A percentile compares a stretch with the other conserved stretches of the same genome.
Evolutionary conservation across 2,329 filamentous ascomycete genomes (phyloP).

Genomic region (Helotiales sp.): DNA sequence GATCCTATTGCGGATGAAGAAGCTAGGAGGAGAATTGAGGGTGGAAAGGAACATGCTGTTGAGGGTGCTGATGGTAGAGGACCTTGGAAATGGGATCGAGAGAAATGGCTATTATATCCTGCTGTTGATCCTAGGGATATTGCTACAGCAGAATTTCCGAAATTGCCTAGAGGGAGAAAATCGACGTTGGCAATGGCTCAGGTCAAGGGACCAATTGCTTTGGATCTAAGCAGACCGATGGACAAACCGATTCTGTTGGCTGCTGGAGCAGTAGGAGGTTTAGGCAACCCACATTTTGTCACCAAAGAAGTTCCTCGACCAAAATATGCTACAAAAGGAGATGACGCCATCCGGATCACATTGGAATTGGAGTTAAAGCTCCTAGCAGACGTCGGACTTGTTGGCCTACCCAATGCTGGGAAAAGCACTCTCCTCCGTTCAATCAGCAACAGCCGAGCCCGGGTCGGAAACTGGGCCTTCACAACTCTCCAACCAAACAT

Average conservation of each 20-base stretch:
- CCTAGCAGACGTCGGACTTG: slow-evolving; percentile 89
- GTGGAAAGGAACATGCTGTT: slow-evolving; percentile 38
- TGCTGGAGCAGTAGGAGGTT: slow-evolving; percentile 81
- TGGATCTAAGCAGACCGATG: slow-evolving; percentile 76
- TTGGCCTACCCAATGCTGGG: slow-evolving; percentile 92
- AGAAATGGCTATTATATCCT: slow-evolving; percentile 87
- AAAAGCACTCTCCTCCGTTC: slow-evolving; percentile 91
- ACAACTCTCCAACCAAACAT: slow-evolving; percentile 95
- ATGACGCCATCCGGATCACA: slow-evolving; percentile 73
- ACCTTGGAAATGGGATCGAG: slow-evolving; percentile 47
- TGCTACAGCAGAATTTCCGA: slow-evolving; percentile 56
- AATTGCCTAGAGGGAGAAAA: slow-evolving; percentile 53
- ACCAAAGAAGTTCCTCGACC: slow-evolving; percentile 73
- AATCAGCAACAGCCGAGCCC: slow-evolving; percentile 82
- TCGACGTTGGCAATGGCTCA: slow-evolving; percentile 57
- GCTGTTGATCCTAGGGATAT: slow-evolving; percentile 74
- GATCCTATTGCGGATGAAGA: slow-evolving; percentile 76
- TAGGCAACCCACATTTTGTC: slow-evolving; percentile 93
- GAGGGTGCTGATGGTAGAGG: slow-evolving; percentile 22
- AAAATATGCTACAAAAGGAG: slow-evolving; percentile 85
- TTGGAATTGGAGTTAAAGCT: slow-evolving; percentile 92
- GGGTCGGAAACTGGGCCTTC: slow-evolving; percentile 94
- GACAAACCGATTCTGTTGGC: slow-evolving; percentile 82
- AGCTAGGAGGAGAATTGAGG: slow-evolving; percentile 39
- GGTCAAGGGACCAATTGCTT: slow-evolving; percentile 68